Base-by-base conservation (phyloP, 495 filamentous ascomycete genomes). In the Usnea hakonensis region DNA sequence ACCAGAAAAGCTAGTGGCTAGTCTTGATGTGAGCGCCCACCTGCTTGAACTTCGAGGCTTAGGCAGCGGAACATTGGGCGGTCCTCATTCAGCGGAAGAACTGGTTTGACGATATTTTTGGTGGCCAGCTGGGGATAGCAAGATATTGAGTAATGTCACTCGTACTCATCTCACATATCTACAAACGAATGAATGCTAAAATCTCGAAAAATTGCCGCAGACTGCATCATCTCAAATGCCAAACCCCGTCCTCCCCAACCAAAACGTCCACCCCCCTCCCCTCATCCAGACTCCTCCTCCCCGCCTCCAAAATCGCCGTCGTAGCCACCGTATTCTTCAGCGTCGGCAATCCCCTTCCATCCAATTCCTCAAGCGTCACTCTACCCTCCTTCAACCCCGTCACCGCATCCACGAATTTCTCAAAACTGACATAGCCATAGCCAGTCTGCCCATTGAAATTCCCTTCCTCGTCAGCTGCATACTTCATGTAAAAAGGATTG, bases 401-500 rank as follows among this genome's bases (percentile, higher is more conserved):
- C 66, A 90, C 90, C 5, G 88, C 90, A 71, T 96, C 90, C 17
- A 97, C 86, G 72, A 97, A 96, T 73, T 97, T 97, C 78, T 97
- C 92, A 70, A 96, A 93, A 59, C 86, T 90, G 64, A 96, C 83
- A 71, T 96, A 97, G 17, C 92, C 90, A 69, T 97, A 97, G 1
- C 92, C 92, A 9, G 85, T 88, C 73, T 96, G 92, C 26, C 92
- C 92, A 38, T 81, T 83, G 70, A 97, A 97, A 75, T 96, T 95
- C 21, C 92, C 92, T 72, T 95, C 90, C 72, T 96, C 92, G 66
- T 96, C 91, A 17, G 92, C 91, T 16, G 92, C 91, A 69, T 96
- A 97, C 67, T 86, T 84, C 92, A 97, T 97, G 70, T 97, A 97
- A 77, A 97, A 97, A 71, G 90, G 91, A 72, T 96, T 96, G 64